These are phyloP conservation scores for Paramarasmius palmivorus DNA, from an alignment of 1,284 basidiomycete species.

Conservation along the genomic window DNA sequence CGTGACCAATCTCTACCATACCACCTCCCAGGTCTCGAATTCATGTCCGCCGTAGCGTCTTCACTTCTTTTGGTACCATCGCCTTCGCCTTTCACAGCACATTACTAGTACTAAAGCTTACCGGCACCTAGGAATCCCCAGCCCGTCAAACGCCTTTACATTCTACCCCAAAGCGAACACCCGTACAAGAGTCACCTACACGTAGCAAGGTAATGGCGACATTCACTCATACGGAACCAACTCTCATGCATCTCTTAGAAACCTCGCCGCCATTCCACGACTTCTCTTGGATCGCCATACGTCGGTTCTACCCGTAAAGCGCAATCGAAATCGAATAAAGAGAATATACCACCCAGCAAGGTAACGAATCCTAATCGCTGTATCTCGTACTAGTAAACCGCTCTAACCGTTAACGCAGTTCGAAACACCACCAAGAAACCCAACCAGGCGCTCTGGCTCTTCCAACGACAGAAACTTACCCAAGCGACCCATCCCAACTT, in stretches of 20 bases:
- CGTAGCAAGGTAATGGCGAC: neutral
- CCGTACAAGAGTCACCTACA: neutral
- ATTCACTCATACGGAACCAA: neutral
- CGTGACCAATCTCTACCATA: constrained; percentile 1
- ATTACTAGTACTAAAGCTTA: too few relatives aligned
- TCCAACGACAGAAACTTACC: too few relatives aligned
- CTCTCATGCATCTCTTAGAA: neutral
- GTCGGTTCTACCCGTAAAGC: neutral
- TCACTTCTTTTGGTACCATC: neutral
- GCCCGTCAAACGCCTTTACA: neutral
- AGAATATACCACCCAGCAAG: neutral
- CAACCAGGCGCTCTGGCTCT: too few relatives aligned
- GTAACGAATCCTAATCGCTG: too few relatives aligned
- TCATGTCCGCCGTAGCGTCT: neutral
- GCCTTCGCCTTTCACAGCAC: neutral
- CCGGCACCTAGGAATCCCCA: neutral
- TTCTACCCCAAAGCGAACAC: constrained; percentile 1
- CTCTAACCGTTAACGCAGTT: too few relatives aligned
- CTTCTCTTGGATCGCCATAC: neutral
- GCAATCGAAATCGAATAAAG: neutral
- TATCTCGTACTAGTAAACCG: too few relatives aligned
- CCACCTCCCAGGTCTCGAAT: neutral
- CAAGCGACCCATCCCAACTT: too few relatives aligned
- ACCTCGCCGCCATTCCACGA: neutral
- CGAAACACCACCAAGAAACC: too few relatives aligned